A percentile compares a stretch with the other conserved stretches of the same genome.
Conservation (phyloP, 352 stramenopile species). For the Pythium aquatile region DNA sequence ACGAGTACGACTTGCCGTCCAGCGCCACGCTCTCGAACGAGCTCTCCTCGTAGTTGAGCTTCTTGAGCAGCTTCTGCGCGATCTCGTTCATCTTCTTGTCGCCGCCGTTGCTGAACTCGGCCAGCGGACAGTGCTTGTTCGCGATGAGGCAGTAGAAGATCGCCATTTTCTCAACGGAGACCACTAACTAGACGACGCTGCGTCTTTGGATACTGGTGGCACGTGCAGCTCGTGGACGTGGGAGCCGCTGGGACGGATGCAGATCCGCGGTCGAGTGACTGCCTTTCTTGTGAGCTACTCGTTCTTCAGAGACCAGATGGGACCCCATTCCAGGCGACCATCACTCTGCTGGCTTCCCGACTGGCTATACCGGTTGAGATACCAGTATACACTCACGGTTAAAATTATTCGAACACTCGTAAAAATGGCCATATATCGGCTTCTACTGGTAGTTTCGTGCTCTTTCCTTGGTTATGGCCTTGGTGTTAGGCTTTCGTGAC, state of each 20-base stretch:
- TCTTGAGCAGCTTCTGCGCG: constrained; percentile 83
- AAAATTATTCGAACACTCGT: too few relatives aligned
- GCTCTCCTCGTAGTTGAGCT: constrained; percentile 71
- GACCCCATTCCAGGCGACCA: constrained; percentile 1
- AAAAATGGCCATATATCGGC: too few relatives aligned
- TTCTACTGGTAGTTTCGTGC: too few relatives aligned
- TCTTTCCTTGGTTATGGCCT: too few relatives aligned
- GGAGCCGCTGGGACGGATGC: background rate
- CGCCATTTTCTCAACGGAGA: constrained; percentile 35
- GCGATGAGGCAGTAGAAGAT: constrained; percentile 89
- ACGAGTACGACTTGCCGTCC: constrained; percentile 84
- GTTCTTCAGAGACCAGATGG: background rate
- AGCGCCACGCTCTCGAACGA: constrained; percentile 81
- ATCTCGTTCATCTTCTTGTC: constrained; percentile 89
- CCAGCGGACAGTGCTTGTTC: constrained; percentile 76
- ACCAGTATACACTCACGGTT: background rate
- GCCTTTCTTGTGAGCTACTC: background rate
- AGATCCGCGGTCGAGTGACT: background rate
- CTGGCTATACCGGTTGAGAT: background rate
- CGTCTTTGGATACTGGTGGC: background rate
- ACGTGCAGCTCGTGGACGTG: background rate
- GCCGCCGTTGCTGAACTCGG: constrained; percentile 78
- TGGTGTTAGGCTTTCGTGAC: too few relatives aligned
- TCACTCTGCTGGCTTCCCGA: constrained; percentile 2
- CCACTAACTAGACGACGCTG: background rate